These are phyloP conservation scores for Dactylonectria estremocensis DNA, from an alignment of 2,329 filamentous ascomycete genomes.

Conservation along the genomic window DNA sequence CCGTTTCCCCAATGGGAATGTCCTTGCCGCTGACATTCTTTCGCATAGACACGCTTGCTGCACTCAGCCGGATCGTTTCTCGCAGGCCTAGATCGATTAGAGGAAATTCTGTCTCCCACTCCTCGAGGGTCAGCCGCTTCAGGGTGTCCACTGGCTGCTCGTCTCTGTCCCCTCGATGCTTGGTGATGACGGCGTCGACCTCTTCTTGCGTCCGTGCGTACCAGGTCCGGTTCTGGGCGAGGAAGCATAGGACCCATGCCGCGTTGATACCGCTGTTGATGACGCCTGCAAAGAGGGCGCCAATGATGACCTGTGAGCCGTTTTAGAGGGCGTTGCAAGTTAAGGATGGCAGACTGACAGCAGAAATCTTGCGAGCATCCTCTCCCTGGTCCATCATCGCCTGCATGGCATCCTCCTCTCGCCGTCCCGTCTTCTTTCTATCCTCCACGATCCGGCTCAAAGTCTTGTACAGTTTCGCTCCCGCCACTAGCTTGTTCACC, in stretches of 20 bases:
- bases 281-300: constrained; percentile 69
- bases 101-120: constrained; percentile 71
- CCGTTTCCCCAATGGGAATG: constrained; percentile 60
- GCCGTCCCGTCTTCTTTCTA: constrained; percentile 58
- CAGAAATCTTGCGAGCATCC: constrained; percentile 59
- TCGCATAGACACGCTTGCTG: constrained; percentile 64
- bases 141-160: constrained; percentile 57
- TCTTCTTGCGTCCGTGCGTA: constrained; percentile 61
- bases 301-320: constrained; percentile 63
- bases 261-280: constrained; percentile 71
- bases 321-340: not conserved
- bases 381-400: constrained; percentile 67
- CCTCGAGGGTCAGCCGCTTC: constrained; percentile 62
- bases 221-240: constrained; percentile 65
- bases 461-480: constrained; percentile 63
- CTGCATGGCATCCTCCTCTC: constrained; percentile 67
- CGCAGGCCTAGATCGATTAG: constrained; percentile 65
- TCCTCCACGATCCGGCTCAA: constrained; percentile 64
- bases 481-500: constrained; percentile 60
- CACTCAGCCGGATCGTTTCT: constrained; percentile 68
- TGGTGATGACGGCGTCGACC: constrained; percentile 60
- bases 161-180: constrained; percentile 53
- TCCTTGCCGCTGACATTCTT: constrained; percentile 64
- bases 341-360: constrained; percentile 47
- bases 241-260: constrained; percentile 66